These are phyloP conservation scores for Mrakia frigida DNA, from an alignment of 768 basidiomycete genomes.

Conservation along the genomic window DNA sequence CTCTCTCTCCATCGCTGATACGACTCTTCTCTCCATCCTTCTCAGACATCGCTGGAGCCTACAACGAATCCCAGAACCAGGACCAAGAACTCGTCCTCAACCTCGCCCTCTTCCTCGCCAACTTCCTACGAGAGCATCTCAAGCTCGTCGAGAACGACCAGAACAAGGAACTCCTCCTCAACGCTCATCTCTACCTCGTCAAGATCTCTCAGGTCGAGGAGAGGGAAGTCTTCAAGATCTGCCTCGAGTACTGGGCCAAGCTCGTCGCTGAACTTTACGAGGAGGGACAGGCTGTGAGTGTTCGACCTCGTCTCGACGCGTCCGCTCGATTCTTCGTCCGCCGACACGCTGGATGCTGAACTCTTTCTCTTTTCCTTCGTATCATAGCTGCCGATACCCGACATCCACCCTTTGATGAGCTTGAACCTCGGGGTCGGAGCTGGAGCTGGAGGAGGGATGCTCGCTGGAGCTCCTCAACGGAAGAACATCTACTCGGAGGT, in stretches of 20 bases:
- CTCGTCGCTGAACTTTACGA: conserved; percentile 95
- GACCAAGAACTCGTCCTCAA: conserved; percentile 97
- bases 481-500: conserved; percentile 97
- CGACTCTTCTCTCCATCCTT: not conserved
- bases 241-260: conserved; percentile 88
- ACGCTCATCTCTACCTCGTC: conserved; percentile 96
- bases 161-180: conserved; percentile 86
- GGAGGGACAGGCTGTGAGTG: conserved; percentile 68
- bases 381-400: conserved; percentile 63
- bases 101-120: conserved; percentile 92
- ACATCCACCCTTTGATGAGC: conserved; percentile 63
- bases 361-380: not conserved
- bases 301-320: too few species aligned
- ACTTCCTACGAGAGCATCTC: conserved; percentile 89
- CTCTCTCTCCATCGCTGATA: too few species aligned
- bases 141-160: conserved; percentile 87
- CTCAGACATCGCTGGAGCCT: conserved; percentile 77
- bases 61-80: conserved; percentile 77
- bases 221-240: conserved; percentile 98
- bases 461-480: conserved; percentile 54
- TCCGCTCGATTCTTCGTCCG: not conserved
- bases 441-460: conserved; percentile 37
- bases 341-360: not conserved
- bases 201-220: conserved; percentile 98
- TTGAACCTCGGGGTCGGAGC: conserved; percentile 66